A percentile compares a stretch with the other conserved stretches of the same genome.
phyloP scores from a whole-genome alignment of 331 rosid genomes.

The Pyracantha coccinea region DNA sequence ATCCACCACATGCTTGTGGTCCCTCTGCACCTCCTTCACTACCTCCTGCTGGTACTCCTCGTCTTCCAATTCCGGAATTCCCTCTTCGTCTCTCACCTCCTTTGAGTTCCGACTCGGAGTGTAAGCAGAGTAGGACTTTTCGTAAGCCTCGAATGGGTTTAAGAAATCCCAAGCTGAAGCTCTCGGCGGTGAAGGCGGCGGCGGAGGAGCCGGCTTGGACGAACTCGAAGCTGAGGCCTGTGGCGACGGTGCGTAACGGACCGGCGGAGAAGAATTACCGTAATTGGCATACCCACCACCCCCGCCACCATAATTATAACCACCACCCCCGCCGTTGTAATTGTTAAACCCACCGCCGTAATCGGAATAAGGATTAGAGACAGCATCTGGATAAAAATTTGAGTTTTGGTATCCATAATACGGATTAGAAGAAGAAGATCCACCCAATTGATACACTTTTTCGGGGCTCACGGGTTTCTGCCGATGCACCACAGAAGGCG shows the following conservation, averaged over 20 bases:
- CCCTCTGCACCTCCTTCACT: constrained; percentile 71
- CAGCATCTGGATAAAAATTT: constrained; percentile 18
- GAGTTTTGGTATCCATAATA: constrained; percentile 10
- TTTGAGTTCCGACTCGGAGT: constrained; percentile 67
- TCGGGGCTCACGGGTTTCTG: constrained; percentile 47
- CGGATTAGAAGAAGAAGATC: constrained; percentile 47
- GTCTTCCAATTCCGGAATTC: constrained; percentile 95
- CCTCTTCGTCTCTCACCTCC: constrained; percentile 87
- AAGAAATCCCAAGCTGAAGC: constrained; percentile 70
- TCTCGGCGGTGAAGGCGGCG: constrained; percentile 66
- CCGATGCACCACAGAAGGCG: constrained; percentile 58
- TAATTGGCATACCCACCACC: constrained; percentile 15
- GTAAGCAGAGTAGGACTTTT: constrained; percentile 31
- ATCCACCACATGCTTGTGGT: constrained; percentile 38
- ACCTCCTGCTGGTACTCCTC: constrained; percentile 65
- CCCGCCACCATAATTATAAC: neutral
- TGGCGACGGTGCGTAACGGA: constrained; percentile 4
- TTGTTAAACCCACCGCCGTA: neutral
- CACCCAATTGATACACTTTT: constrained; percentile 43
- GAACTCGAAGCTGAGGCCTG: constrained; percentile 22
- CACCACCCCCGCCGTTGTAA: constrained; percentile 13
- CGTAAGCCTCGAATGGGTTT: constrained; percentile 46
- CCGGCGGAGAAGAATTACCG: constrained; percentile 30
- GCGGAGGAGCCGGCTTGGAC: constrained; percentile 63
- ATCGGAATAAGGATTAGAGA: neutral